Conservation (phyloP, 2,329 filamentous ascomycete species). For the Fusarium brachygibbosum region DNA sequence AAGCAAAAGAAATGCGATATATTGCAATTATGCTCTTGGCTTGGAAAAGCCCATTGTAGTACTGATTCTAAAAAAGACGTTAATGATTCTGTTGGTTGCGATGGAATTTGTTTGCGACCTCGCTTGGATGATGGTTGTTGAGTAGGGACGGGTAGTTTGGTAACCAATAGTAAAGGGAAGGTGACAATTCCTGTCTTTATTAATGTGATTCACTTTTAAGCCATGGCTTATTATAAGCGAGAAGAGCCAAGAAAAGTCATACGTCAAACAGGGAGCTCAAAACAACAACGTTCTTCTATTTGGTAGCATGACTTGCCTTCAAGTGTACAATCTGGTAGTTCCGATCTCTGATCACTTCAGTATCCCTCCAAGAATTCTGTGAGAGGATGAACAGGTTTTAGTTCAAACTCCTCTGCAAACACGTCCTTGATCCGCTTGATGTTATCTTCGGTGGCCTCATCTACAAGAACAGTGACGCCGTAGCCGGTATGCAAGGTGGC, state of each 20-base stretch:
- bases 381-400: too few species aligned
- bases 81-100: background rate
- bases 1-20: constrained; percentile 27
- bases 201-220: background rate
- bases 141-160: background rate
- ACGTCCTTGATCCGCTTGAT: too few species aligned
- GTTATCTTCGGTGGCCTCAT: too few species aligned
- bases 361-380: too few species aligned
- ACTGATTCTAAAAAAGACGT: rapidly evolving
- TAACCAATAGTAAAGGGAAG: background rate
- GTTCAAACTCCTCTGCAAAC: too few species aligned
- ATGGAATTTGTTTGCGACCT: background rate
- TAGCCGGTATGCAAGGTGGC: too few species aligned
- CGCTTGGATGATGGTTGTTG: background rate
- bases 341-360: too few species aligned
- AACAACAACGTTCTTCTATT: background rate
- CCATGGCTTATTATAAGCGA: background rate
- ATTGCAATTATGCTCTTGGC: background rate
- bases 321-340: too few species aligned
- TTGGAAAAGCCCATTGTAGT: background rate
- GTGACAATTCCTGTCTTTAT: background rate
- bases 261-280: background rate
- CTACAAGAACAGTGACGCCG: too few species aligned
- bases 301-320: too few species aligned
- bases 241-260: background rate